Conservation (phyloP, 805 yeast species). For the Isabelozyma heimii region DNA sequence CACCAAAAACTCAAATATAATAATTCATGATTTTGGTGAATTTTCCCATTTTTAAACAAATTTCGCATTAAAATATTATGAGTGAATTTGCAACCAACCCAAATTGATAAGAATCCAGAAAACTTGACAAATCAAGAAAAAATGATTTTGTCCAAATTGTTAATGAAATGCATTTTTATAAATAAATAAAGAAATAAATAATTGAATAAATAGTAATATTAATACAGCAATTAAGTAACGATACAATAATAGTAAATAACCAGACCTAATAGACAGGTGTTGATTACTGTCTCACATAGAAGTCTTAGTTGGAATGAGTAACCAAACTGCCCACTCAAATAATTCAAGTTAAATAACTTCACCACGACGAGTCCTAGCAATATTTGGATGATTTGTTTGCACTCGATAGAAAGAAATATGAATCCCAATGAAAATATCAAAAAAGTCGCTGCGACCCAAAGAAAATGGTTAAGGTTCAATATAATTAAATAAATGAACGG, state of each 20-base stretch:
- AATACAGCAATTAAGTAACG: background rate
- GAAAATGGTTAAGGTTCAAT: slow-evolving; percentile 8
- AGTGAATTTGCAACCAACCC: background rate
- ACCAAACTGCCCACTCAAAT: slow-evolving; percentile 6
- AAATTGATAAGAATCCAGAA: background rate
- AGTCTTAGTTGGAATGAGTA: background rate
- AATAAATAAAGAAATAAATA: too few species aligned
- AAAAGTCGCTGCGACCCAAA: slow-evolving; percentile 16
- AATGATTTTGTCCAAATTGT: background rate
- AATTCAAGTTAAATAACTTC: slow-evolving; percentile 20
- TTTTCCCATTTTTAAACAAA: too few species aligned
- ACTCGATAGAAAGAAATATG: slow-evolving; percentile 1
- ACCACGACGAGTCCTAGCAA: slow-evolving; percentile 5
- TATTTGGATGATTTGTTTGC: slow-evolving; percentile 1
- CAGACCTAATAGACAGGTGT: background rate
- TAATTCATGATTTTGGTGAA: background rate
- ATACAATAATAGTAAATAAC: background rate
- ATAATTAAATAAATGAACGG: slow-evolving; percentile 2
- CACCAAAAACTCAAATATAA: too few species aligned
- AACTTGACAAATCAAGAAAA: background rate
- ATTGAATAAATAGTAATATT: too few species aligned
- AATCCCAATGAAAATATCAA: slow-evolving; percentile 7
- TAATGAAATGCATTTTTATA: background rate
- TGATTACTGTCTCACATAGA: background rate
- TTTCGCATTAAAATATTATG: background rate